Evolutionary conservation across 345 rosid genomes (phyloP), one percentile per base, ranked within the genome.

Genomic region (Rhizophora apiculata): DNA sequence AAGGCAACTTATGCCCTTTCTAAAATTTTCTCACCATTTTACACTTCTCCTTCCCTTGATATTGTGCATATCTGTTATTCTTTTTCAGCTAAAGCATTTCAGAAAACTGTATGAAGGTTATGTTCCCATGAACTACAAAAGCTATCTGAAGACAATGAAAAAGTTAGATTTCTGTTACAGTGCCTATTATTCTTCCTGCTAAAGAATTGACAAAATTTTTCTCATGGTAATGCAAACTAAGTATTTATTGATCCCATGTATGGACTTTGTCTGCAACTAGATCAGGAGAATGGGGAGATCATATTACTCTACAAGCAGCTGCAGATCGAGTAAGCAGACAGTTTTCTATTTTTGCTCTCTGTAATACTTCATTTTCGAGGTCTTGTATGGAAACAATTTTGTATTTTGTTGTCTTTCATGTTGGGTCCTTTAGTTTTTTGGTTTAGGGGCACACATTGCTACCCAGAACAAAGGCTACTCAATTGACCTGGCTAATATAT

Each of bases 241-340:
- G 29, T 70, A 61, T 60, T 56, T 66, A 70, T 57, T 67, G 70
- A 56, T 67, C 66, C 80, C 59, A 69, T 73, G n/a, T 77, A 62
- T 60, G 64, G 55, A 56, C 18, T 73, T 6, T 31, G 5, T 66
- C 65, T 69, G 79, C 36, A 11, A 64, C 68, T 72, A 91, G 98
- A 76, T 70, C 70, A 11, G 98, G 97, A 66, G 98, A 93, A 83
- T 93, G 98, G 98, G 98, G 98, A 57, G 98, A 93, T 78, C 98
- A 93, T 77, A 77, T 93, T 29, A 93, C 97, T 69, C 82, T 91
- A 59, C 98, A 93, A 84, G 97, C 97, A 72, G 98, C 98, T 48
- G 98, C 98, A 71, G 98, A 93, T 84, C 78, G 86, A 55, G 98
- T 93, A 81, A 88, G 91, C 83, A 11, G 18, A 43, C 4, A 11